These are phyloP conservation scores for Fusarium multiceps DNA, from an alignment of 2,329 filamentous ascomycete species.

Conservation along the genomic window DNA sequence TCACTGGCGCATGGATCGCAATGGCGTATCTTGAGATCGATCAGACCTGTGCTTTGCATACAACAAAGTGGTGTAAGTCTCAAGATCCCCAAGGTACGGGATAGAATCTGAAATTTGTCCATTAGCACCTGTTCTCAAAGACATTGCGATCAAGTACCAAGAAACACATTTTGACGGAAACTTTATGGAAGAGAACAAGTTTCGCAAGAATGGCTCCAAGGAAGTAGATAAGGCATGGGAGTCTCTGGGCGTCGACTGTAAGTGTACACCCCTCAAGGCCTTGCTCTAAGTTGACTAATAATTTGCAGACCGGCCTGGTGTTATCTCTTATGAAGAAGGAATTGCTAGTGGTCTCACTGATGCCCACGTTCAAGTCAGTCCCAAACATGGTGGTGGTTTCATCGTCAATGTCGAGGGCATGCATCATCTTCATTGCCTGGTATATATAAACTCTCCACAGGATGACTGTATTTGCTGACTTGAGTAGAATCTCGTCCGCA, in stretches of 20 bases:
- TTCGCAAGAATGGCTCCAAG: slow-evolving; percentile 60
- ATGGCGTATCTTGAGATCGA: slow-evolving; percentile 39
- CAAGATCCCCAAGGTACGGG: fast-evolving
- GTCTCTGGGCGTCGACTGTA: slow-evolving; percentile 58
- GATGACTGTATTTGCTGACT: background rate
- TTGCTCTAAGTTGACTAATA: slow-evolving; percentile 1
- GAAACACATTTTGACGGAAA: slow-evolving; percentile 64
- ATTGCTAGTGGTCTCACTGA: slow-evolving; percentile 60
- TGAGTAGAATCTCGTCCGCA: slow-evolving; percentile 65
- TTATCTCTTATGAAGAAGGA: slow-evolving; percentile 63
- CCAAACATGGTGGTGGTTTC: slow-evolving; percentile 68
- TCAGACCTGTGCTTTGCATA: slow-evolving; percentile 46
- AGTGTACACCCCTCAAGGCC: slow-evolving; percentile 12
- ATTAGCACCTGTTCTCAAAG: slow-evolving; percentile 50
- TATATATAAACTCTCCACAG: slow-evolving; percentile 38
- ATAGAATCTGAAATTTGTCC: background rate
- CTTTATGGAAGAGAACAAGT: slow-evolving; percentile 65
- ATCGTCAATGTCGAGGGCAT: slow-evolving; percentile 67
- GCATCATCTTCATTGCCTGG: slow-evolving; percentile 69
- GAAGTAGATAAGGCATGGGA: slow-evolving; percentile 70
- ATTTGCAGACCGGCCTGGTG: slow-evolving; percentile 55
- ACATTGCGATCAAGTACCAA: slow-evolving; percentile 50
- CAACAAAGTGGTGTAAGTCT: slow-evolving; percentile 53
- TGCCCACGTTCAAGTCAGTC: slow-evolving; percentile 66
- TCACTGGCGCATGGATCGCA: slow-evolving; percentile 39